A percentile compares a stretch with the other conserved stretches of the same genome.
phyloP scores from a whole-genome alignment of 805 yeast genomes.

The Kazachstania bromeliacearum region DNA sequence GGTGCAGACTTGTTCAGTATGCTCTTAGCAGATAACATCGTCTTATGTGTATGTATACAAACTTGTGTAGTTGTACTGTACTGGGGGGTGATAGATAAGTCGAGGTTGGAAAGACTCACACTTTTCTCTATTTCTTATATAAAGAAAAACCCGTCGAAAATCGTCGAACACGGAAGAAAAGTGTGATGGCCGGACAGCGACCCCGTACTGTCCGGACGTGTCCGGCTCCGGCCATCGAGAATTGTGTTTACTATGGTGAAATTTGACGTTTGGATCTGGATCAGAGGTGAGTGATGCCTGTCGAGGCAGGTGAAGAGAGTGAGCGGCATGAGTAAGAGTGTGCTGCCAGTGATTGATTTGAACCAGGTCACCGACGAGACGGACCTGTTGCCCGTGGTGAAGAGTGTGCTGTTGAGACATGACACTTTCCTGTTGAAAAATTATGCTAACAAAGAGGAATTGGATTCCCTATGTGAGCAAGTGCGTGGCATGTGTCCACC shows the following conservation, averaged over 20 bases:
- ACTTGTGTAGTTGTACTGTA: background rate
- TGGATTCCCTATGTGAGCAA: slow-evolving; percentile 10
- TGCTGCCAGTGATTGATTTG: slow-evolving; percentile 22
- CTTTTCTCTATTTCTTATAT: background rate
- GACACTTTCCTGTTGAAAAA: slow-evolving; percentile 26
- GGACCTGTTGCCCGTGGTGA: slow-evolving; percentile 18
- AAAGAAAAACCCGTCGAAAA: no score
- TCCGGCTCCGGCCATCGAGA: background rate
- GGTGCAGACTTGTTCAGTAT: slow-evolving; percentile 13
- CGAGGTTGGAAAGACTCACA: no score
- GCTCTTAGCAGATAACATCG: slow-evolving; percentile 24
- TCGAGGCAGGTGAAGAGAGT: no score
- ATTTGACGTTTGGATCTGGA: no score
- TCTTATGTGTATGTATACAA: background rate
- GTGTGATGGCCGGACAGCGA: no score
- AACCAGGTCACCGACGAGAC: slow-evolving; percentile 19
- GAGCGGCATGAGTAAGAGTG: no score
- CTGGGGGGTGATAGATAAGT: no score
- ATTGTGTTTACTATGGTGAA: no score
- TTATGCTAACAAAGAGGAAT: slow-evolving; percentile 19
- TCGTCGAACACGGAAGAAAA: background rate
- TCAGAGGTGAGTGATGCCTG: no score
- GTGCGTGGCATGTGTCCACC: background rate
- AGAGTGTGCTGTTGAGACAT: slow-evolving; percentile 12
- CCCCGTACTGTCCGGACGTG: background rate